Evolutionary conservation across 306 rosid species (phyloP), one percentile per base, ranked within the genome.

Genomic region (Parietaria judaica): DNA sequence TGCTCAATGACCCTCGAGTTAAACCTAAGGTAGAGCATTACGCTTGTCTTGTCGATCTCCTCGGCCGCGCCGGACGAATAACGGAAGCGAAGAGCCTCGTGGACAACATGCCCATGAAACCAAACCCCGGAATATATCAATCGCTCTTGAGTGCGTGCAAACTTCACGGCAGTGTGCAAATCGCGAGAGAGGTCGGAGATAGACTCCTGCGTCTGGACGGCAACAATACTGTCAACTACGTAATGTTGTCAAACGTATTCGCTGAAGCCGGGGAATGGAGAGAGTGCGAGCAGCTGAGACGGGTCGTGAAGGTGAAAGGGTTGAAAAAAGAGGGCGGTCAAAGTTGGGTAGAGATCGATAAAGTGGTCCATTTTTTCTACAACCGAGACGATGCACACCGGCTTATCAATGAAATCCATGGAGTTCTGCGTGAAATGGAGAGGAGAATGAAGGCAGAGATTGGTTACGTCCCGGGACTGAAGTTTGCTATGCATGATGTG

Each of bases 301-400:
- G 53, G 23, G 11, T 55, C 3, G 81, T 54, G 67, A 86, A 74
- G 78, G 74, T 45, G 63, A 80, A 80, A 58, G 81, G 84, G 11
- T 67, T 86, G 53, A 80, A 67, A 78, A 85, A 83, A 73, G 81
- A 83, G 16, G 84, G 83, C 6, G 94, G 83, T 6, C 83, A 81
- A 37, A 78, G 94, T 51, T 86, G 89, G 86, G 86, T 83, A 4
- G 94, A 83, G 72, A 76, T 86, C 13, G 81, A 78, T 17, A 80
- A 80, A 60, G 81, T 78, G 45, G 45, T 41, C 45, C 76, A 83
- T 63, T 83, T 78, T 23, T 86, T 78, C 74, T 76, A 65, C 80
- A 86, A 83, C 54, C 74, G 85, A 54, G 86, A 78, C 63, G 66
- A 70, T 61, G 58, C 61, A 0, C 83, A 83, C 63, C 86, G 80